Percentiles rank a stretch among this genome's conserved stretches.
These are phyloP conservation scores for Cutaneotrichosporon cyanovorans DNA, from an alignment of 1,284 basidiomycete genomes.

Conservation along the genomic window DNA sequence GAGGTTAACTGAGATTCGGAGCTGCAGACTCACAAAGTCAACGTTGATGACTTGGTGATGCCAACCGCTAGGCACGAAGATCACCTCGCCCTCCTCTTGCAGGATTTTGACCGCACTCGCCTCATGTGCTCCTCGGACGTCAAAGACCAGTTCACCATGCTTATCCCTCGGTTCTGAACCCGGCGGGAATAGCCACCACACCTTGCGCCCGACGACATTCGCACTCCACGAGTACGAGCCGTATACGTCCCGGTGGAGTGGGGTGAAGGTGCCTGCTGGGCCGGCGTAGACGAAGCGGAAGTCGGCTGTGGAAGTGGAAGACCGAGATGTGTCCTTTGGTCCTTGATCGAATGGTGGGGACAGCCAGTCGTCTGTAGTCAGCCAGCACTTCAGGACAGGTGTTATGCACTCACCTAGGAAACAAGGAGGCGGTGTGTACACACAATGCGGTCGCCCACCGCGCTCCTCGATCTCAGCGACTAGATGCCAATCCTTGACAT, in stretches of 20 bases:
- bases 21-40: slow-evolving; percentile 31
- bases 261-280: slow-evolving; percentile 46
- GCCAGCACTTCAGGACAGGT: not conserved
- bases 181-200: slow-evolving; percentile 53
- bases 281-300: slow-evolving; percentile 48
- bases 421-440: slow-evolving; percentile 48
- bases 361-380: slow-evolving; percentile 51
- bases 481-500: slow-evolving; percentile 56
- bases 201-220: slow-evolving; percentile 52
- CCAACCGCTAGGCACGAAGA: slow-evolving; percentile 49
- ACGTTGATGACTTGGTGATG: slow-evolving; percentile 46
- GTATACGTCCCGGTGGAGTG: slow-evolving; percentile 52
- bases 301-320: slow-evolving; percentile 23
- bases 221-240: slow-evolving; percentile 54
- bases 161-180: slow-evolving; percentile 23
- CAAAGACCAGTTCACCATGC: slow-evolving; percentile 32
- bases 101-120: slow-evolving; percentile 32
- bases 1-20: not conserved
- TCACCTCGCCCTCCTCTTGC: slow-evolving; percentile 45
- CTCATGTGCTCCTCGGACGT: slow-evolving; percentile 29
- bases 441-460: slow-evolving; percentile 21
- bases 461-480: slow-evolving; percentile 35
- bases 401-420: slow-evolving; percentile 36
- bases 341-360: slow-evolving; percentile 34
- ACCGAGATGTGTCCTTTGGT: not conserved